Base-by-base conservation (phyloP, 306 rosid genomes). In the Gleditsia sinensis region DNA sequence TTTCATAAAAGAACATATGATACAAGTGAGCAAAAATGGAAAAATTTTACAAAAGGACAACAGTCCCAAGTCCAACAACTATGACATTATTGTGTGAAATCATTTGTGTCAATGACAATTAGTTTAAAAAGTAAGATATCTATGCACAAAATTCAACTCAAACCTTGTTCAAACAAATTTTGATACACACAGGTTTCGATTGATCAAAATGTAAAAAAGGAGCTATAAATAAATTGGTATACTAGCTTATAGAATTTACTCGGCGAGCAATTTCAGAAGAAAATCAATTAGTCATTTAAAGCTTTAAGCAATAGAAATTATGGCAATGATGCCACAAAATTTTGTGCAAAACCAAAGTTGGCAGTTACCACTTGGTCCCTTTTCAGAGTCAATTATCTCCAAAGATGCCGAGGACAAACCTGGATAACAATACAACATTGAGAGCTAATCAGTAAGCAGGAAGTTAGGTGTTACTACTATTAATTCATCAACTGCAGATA, bases 401-500 rank as follows among this genome's bases (percentile, higher is more conserved):
- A 93, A 81, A 69, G 98, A 93, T 17, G 96, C 96, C 3, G 98
- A 83, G 25, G 98, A 93, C 74, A 93, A 80, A 61, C 98, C 96
- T 93, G 84, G 58, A 78, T 69, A 54, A 68, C 42, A 80, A 48
- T 16, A 33, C 75, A 77, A 67, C 53, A 51, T 27, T 43, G 46
- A 61, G 4, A 56, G 16, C 24, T 28, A 48, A 56, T 63, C 39
- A 72, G 46, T 7, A 24, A 72, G 37, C 21, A 9, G 3, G 12
- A 2, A 27, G n/a, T 53, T 63, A 20, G 11, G 30, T 24, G 11
- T 30, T 11, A 59, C 27, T 53, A 9, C 6, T 4, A 23, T 9
- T 28, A 7, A 46, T 24, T 37, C 4, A 55, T 27, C 40, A 25
- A 17, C 39, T 40, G 55, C 43, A 33, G 4, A 24, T 69, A 30